Conservation (phyloP, 176 grass and related monocot genomes). For the Oryza rufipogon region DNA sequence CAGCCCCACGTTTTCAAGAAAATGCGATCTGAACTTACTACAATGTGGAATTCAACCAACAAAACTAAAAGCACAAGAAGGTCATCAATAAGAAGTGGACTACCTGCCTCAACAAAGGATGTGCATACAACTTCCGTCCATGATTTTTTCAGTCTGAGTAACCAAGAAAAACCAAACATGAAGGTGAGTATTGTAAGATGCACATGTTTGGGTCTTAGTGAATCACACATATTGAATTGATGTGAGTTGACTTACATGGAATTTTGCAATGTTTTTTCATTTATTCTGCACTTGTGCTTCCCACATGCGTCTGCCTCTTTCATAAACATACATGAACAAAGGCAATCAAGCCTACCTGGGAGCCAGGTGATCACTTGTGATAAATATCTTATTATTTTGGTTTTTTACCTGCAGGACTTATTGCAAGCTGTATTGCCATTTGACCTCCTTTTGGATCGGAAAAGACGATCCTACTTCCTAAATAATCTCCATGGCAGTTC, state of each 20-base stretch:
- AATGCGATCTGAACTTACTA: slow-evolving; percentile 86
- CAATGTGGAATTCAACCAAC: slow-evolving; percentile 79
- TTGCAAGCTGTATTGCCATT: slow-evolving; percentile 94
- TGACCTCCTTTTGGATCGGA: slow-evolving; percentile 91
- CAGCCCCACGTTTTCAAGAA: slow-evolving; percentile 83
- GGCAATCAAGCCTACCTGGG: slow-evolving; percentile 23
- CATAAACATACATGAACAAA: slow-evolving; percentile 35
- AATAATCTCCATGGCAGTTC: slow-evolving; percentile 82
- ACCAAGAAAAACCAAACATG: slow-evolving; percentile 70
- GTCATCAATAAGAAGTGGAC: slow-evolving; percentile 61
- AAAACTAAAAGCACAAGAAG: slow-evolving; percentile 74
- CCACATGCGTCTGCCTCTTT: neutral
- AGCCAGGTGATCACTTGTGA: neutral
- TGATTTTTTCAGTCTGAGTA: slow-evolving; percentile 49
- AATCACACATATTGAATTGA: slow-evolving; percentile 16
- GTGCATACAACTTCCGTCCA: slow-evolving; percentile 42
- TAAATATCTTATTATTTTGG: slow-evolving; percentile 32
- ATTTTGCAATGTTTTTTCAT: slow-evolving; percentile 27
- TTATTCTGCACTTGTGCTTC: slow-evolving; percentile 17
- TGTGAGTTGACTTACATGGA: slow-evolving; percentile 28
- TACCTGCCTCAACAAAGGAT: slow-evolving; percentile 59
- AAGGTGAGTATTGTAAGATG: slow-evolving; percentile 56
- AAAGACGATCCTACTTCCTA: slow-evolving; percentile 82
- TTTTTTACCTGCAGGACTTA: slow-evolving; percentile 67
- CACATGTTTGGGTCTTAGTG: slow-evolving; percentile 17